Percentiles rank a stretch among this genome's conserved stretches.
Conservation (phyloP, 2,329 filamentous ascomycete species). For the Botrytis deweyae region DNA sequence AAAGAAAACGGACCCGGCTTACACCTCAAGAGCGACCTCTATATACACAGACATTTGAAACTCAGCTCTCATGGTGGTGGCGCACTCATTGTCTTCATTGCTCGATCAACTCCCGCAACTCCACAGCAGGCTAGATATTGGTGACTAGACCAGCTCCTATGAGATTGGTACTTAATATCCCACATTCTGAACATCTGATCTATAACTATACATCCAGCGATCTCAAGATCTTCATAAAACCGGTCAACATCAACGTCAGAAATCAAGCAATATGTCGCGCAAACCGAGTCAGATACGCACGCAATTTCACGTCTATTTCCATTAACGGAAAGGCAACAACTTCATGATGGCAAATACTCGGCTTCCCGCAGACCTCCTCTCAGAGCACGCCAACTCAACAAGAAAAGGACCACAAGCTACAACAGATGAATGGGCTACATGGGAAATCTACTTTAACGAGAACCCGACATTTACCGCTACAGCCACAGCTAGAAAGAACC, state of each 20-base stretch:
- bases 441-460: too few species aligned
- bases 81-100: too few species aligned
- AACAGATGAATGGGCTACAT: too few species aligned
- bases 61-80: neutral
- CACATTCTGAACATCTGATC: neutral
- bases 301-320: too few species aligned
- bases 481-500: too few species aligned
- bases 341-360: too few species aligned
- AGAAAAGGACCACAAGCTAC: too few species aligned
- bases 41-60: neutral
- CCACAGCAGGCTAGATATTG: neutral
- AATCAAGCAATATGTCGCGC: neutral
- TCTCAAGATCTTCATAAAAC: neutral
- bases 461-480: too few species aligned
- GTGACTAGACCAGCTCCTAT: neutral
- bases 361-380: too few species aligned
- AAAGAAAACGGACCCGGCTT: too few species aligned
- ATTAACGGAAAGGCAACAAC: too few species aligned
- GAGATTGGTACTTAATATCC: neutral
- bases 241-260: neutral
- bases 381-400: too few species aligned
- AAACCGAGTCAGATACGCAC: neutral
- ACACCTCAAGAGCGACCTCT: neutral
- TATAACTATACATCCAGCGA: neutral
- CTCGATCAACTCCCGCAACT: neutral